A percentile compares a stretch with the other conserved stretches of the same genome.
Conservation (phyloP, 805 yeast genomes). For the Metschnikowia matae region DNA sequence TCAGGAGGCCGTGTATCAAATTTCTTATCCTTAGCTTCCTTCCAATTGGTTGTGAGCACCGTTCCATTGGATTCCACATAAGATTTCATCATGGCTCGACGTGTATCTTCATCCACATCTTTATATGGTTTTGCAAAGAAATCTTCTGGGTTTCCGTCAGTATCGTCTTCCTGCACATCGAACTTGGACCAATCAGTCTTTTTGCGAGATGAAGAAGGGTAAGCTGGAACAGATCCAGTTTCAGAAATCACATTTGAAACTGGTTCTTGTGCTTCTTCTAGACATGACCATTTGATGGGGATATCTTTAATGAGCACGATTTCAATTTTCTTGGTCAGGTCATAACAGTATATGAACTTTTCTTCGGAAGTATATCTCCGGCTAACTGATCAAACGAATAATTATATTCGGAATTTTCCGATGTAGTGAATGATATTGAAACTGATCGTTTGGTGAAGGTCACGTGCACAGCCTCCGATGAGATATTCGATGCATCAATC, state of each 20-base stretch:
- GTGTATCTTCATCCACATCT: constrained; percentile 81
- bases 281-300: constrained; percentile 49
- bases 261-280: constrained; percentile 37
- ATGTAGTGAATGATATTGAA: constrained; percentile 44
- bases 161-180: constrained; percentile 43
- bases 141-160: constrained; percentile 47
- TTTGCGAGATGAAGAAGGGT: constrained; percentile 64
- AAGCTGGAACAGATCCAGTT: constrained; percentile 22
- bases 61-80: constrained; percentile 94
- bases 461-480: constrained; percentile 43
- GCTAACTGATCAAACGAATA: constrained; percentile 53
- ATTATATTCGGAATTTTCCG: constrained; percentile 51
- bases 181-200: constrained; percentile 64
- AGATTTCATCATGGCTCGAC: constrained; percentile 95
- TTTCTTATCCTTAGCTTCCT: constrained; percentile 62
- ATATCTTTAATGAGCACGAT: constrained; percentile 49
- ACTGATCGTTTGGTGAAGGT: constrained; percentile 36
- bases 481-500: constrained; percentile 65
- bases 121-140: constrained; percentile 74
- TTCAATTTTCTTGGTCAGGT: constrained; percentile 79
- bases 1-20: constrained; percentile 73
- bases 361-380: constrained; percentile 44
- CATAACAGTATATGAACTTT: constrained; percentile 49
- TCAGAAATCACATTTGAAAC: neutral
- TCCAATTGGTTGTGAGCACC: constrained; percentile 90